A percentile compares a stretch with the other conserved stretches of the same genome.
These are phyloP conservation scores for Fraxinus angustifolia DNA, from an alignment of 305 asterid species.

Conservation along the genomic window DNA sequence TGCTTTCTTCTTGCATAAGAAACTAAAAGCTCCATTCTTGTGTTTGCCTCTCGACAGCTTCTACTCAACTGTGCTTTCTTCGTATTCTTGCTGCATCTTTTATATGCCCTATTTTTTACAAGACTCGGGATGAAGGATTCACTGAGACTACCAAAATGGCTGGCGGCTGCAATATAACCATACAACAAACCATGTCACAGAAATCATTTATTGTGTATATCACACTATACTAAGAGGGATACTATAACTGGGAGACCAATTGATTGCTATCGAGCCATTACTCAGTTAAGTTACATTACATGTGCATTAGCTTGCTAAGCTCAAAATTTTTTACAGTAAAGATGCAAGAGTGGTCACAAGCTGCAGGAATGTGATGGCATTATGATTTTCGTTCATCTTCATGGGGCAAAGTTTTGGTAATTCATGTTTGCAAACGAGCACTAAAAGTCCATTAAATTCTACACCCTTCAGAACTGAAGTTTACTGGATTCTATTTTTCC, in stretches of 20 bases:
- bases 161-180: slow-evolving; percentile 55
- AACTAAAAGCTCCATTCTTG: slow-evolving; percentile 1
- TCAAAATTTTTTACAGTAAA: neutral
- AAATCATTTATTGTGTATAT: neutral
- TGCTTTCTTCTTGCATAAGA: neutral
- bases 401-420: neutral
- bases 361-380: neutral
- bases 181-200: neutral
- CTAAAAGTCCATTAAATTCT: neutral
- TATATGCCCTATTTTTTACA: slow-evolving; percentile 53
- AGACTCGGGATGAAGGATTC: slow-evolving; percentile 75
- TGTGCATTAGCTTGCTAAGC: neutral
- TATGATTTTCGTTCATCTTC: neutral
- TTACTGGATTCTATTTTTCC: neutral
- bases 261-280: neutral
- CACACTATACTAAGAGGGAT: neutral
- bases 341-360: neutral
- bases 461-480: neutral
- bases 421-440: neutral
- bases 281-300: neutral
- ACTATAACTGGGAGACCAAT: neutral
- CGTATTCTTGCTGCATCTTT: neutral
- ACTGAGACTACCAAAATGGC: slow-evolving; percentile 79
- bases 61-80: slow-evolving; percentile 56
- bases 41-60: slow-evolving; percentile 51